Percentiles rank a stretch among this genome's conserved stretches.
These are phyloP conservation scores for Rhizopus arrhizus DNA, from an alignment of 371 early-diverging fungal species.

Conservation along the genomic window DNA sequence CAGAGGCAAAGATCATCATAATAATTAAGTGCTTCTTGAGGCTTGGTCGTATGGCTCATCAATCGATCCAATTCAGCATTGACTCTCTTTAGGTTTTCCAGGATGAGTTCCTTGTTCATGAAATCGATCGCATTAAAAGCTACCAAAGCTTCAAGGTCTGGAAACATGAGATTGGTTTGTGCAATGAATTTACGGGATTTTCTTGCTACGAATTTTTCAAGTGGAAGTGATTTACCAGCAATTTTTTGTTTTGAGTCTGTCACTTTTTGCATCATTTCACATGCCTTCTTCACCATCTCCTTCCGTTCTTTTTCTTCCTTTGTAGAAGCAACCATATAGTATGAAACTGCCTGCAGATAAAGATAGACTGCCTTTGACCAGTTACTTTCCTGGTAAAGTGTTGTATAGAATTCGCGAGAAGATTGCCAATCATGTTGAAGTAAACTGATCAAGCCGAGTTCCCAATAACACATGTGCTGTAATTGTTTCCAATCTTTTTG, in stretches of 20 bases:
- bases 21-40: conserved; percentile 24
- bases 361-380: conserved; percentile 79
- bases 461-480: conserved; percentile 80
- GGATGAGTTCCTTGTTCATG: conserved; percentile 53
- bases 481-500: conserved; percentile 76
- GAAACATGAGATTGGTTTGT: conserved; percentile 63
- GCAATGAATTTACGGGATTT: conserved; percentile 70
- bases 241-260: conserved; percentile 65
- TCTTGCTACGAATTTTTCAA: conserved; percentile 79
- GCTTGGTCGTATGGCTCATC: conserved; percentile 35
- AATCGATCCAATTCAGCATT: conserved; percentile 39
- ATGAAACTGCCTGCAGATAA: conserved; percentile 63
- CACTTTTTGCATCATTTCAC: conserved; percentile 61
- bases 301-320: conserved; percentile 9
- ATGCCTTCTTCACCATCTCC: conserved; percentile 18
- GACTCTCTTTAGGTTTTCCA: conserved; percentile 42
- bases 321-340: conserved; percentile 37
- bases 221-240: conserved; percentile 78
- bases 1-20: conserved; percentile 71
- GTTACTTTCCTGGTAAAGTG: conserved; percentile 66
- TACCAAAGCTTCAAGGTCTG: conserved; percentile 70
- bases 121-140: conserved; percentile 68
- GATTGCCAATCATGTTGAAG: conserved; percentile 57
- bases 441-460: conserved; percentile 57
- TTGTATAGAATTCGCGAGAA: conserved; percentile 55